These are phyloP conservation scores for Neonectria sp. DNA, from an alignment of 2,329 filamentous ascomycete genomes.

Conservation along the genomic window DNA sequence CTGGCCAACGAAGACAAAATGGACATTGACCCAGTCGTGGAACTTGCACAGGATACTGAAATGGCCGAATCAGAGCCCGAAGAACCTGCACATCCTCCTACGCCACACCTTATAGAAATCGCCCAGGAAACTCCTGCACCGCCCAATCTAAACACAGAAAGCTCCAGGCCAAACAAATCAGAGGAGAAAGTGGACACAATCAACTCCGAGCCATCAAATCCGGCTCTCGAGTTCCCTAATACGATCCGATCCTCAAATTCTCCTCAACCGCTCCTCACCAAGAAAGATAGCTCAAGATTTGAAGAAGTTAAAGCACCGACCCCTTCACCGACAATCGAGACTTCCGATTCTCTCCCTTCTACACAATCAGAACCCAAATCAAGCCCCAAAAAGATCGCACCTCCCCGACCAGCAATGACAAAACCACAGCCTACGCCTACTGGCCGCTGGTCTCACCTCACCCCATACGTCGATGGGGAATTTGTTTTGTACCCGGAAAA, in stretches of 20 bases:
- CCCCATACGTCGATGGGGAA: slow-evolving; percentile 58
- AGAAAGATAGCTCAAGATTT: slow-evolving; percentile 38
- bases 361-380: slow-evolving; percentile 39
- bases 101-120: slow-evolving; percentile 17
- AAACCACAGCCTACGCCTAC: slow-evolving; percentile 50
- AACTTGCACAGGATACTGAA: slow-evolving; percentile 34
- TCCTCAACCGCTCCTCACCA: slow-evolving; percentile 19
- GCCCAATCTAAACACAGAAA: slow-evolving; percentile 16
- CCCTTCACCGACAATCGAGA: slow-evolving; percentile 36
- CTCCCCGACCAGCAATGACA: slow-evolving; percentile 29
- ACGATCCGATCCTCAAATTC: slow-evolving; percentile 28
- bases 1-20: slow-evolving; percentile 37
- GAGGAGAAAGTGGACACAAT: slow-evolving; percentile 25
- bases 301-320: slow-evolving; percentile 37
- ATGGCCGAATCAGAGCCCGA: slow-evolving; percentile 34
- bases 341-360: slow-evolving; percentile 36
- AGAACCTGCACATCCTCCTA: neutral
- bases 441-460: slow-evolving; percentile 57
- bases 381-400: slow-evolving; percentile 39
- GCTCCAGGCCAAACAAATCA: slow-evolving; percentile 1
- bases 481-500: slow-evolving; percentile 58
- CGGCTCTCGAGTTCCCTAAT: slow-evolving; percentile 7
- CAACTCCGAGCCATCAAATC: slow-evolving; percentile 21
- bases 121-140: slow-evolving; percentile 7
- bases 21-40: slow-evolving; percentile 38